A percentile compares a stretch with the other conserved stretches of the same genome.
These are phyloP conservation scores for Ophiostoma populinum DNA, from an alignment of 2,329 filamentous ascomycete species.

Conservation along the genomic window DNA sequence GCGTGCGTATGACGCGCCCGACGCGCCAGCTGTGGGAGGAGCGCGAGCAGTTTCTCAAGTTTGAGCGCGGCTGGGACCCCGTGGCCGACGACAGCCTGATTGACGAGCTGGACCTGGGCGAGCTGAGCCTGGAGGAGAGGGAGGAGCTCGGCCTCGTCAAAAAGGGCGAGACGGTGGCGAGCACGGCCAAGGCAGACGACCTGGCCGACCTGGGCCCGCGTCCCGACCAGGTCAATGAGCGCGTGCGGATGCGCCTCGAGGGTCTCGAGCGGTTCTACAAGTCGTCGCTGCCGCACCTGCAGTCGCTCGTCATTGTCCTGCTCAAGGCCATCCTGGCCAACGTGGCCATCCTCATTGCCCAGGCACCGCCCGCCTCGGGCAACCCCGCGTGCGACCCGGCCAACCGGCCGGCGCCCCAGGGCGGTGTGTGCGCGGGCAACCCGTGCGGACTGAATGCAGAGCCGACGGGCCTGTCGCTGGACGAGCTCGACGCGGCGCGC, in stretches of 20 bases:
- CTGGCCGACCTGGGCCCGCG: conserved; percentile 32
- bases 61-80: conserved; percentile 73
- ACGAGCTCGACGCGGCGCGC: conserved; percentile 68
- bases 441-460: conserved; percentile 15
- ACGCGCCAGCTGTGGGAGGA: conserved; percentile 93
- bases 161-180: conserved; percentile 12
- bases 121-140: conserved; percentile 23
- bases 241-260: conserved; percentile 45
- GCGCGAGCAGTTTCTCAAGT: conserved; percentile 77
- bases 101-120: conserved; percentile 22
- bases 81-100: conserved; percentile 23
- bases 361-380: conserved; percentile 26
- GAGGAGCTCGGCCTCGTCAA: conserved; percentile 30
- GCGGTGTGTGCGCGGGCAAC: conserved; percentile 13
- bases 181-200: conserved; percentile 11
- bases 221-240: conserved; percentile 28
- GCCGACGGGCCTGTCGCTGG: conserved; percentile 34
- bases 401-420: neutral
- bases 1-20: conserved; percentile 80
- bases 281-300: conserved; percentile 64
- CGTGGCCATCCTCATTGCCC: conserved; percentile 65
- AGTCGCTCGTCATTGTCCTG: conserved; percentile 84
- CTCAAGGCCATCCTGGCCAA: conserved; percentile 77
- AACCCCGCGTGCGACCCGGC: conserved; percentile 2
- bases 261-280: conserved; percentile 70